These are phyloP conservation scores for Eimeria tenella DNA, from an alignment of 169 alveolate species.

Conservation along the genomic window DNA sequence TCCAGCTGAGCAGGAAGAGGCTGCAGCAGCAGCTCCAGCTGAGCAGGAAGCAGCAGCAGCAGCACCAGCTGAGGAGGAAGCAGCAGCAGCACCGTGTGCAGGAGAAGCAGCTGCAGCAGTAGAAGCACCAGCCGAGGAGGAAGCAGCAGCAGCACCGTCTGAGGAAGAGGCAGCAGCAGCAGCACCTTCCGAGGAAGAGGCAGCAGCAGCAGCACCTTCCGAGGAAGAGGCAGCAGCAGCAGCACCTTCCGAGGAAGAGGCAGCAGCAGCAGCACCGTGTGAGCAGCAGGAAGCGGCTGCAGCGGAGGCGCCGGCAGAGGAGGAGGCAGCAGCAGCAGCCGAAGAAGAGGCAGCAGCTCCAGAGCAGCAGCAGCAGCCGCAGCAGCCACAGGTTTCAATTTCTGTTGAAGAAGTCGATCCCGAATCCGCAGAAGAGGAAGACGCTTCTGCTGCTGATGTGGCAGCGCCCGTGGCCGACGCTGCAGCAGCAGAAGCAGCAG, in stretches of 20 bases:
- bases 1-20: too few relatives aligned
- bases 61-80: too few relatives aligned
- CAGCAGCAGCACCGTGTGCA: too few relatives aligned
- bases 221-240: neutral
- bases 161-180: neutral
- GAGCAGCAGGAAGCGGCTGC: neutral
- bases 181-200: neutral
- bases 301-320: neutral
- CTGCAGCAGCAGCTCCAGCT: too few relatives aligned
- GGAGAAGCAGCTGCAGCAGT: too few relatives aligned
- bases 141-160: neutral
- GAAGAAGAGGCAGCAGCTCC: neutral
- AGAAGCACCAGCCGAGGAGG: neutral
- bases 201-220: neutral
- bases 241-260: neutral
- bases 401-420: too few relatives aligned
- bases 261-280: neutral
- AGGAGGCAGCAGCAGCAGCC: neutral
- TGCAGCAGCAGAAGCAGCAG: neutral
- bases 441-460: neutral
- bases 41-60: too few relatives aligned
- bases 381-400: too few relatives aligned
- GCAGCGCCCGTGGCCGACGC: too few relatives aligned
- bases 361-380: neutral
- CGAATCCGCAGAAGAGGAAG: neutral